Evolutionary conservation across 345 rosid species (phyloP).

Genomic region (Ceriops decandra): DNA sequence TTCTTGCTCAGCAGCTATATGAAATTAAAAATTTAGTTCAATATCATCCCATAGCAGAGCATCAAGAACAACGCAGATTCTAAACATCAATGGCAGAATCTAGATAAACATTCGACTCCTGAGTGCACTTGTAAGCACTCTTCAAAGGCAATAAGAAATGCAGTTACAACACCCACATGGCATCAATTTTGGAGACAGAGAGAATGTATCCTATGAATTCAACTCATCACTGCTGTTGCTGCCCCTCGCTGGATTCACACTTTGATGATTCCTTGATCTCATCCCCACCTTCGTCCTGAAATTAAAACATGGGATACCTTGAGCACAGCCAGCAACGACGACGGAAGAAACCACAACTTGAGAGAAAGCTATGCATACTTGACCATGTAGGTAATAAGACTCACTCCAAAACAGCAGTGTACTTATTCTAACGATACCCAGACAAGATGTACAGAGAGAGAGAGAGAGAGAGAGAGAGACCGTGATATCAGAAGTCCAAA

Average conservation of each 20-base stretch:
- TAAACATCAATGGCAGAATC: slow-evolving; percentile 27
- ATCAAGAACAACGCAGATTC: slow-evolving; percentile 18
- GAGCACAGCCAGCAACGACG: background rate
- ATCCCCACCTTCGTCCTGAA: slow-evolving; percentile 78
- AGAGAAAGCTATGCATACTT: background rate
- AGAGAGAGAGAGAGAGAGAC: slow-evolving; percentile 29
- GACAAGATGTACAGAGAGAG: too few relatives aligned
- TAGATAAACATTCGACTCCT: slow-evolving; percentile 22
- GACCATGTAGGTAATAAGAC: background rate
- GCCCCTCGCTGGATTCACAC: slow-evolving; percentile 54
- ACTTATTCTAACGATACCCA: too few relatives aligned
- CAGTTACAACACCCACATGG: slow-evolving; percentile 31
- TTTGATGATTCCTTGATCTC: slow-evolving; percentile 89
- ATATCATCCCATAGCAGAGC: background rate
- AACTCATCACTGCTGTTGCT: slow-evolving; percentile 41
- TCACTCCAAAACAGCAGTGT: background rate
- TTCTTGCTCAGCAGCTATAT: background rate
- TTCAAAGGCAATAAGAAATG: slow-evolving; percentile 28
- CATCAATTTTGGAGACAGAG: slow-evolving; percentile 35
- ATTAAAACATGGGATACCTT: slow-evolving; percentile 1
- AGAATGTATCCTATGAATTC: slow-evolving; percentile 22
- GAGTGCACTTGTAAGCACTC: slow-evolving; percentile 2
- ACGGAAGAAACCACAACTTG: background rate
- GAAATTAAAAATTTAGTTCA: background rate
- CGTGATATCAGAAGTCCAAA: slow-evolving; percentile 95